These are phyloP conservation scores for Atalantia buxifolia DNA, from an alignment of 345 rosid genomes.

Conservation along the genomic window DNA sequence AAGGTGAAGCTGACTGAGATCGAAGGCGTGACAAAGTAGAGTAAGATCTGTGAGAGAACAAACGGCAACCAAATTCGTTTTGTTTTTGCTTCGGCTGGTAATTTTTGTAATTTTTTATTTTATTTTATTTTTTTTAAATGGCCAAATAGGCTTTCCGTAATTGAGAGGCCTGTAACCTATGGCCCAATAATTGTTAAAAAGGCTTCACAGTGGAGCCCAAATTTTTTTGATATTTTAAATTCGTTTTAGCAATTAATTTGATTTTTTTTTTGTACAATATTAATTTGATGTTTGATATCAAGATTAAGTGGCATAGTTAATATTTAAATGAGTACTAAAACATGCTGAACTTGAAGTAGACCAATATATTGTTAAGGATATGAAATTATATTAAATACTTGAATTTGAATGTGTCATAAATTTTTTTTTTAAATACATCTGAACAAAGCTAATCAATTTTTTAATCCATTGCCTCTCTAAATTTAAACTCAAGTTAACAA, in stretches of 20 bases:
- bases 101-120: no score
- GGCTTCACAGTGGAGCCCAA: not conserved
- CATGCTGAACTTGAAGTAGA: no score
- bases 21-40: not conserved
- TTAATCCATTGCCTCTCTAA: no score
- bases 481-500: no score
- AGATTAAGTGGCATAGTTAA: no score
- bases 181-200: not conserved
- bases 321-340: no score
- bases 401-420: no score
- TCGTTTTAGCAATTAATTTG: not conserved
- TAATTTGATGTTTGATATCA: not conserved
- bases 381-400: no score
- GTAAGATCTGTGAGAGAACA: not conserved
- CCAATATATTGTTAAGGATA: no score
- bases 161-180: not conserved
- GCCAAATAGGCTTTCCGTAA: not conserved
- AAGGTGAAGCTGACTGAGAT: slow-evolving; percentile 6
- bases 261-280: not conserved
- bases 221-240: not conserved
- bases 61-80: not conserved
- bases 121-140: not conserved
- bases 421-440: no score
- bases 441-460: no score
- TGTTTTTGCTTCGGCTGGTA: not conserved